A percentile compares a stretch with the other conserved stretches of the same genome.
phyloP scores from a whole-genome alignment of 352 stramenopile genomes.

The Phytopythium litorale region DNA sequence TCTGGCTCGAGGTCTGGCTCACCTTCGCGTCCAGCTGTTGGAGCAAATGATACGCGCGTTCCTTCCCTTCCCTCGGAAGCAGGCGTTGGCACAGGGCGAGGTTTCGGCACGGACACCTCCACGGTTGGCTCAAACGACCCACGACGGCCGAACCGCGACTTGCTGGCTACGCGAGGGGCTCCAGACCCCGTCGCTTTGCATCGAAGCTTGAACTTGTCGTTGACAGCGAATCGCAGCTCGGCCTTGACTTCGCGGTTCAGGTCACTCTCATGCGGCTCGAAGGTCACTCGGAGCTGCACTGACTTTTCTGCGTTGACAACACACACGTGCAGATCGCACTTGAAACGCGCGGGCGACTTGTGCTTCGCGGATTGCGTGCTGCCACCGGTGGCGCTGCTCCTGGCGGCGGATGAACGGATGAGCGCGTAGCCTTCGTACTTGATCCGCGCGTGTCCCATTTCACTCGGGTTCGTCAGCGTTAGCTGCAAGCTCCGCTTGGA shows the following conservation, averaged over 20 bases:
- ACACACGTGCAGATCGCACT: conserved; percentile 69
- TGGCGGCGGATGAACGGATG: conserved; percentile 5
- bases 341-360: conserved; percentile 35
- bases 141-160: conserved; percentile 20
- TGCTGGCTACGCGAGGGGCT: conserved; percentile 16
- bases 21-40: neutral
- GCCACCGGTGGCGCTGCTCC: conserved; percentile 3
- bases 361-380: conserved; percentile 9
- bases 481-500: conserved; percentile 44
- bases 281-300: conserved; percentile 57
- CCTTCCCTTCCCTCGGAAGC: neutral
- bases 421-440: conserved; percentile 68
- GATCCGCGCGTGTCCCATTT: conserved; percentile 50
- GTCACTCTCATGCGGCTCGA: conserved; percentile 43
- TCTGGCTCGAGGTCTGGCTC: neutral
- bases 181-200: conserved; percentile 37
- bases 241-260: conserved; percentile 33
- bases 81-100: neutral
- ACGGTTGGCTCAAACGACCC: neutral
- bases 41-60: neutral
- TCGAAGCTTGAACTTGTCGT: conserved; percentile 50
- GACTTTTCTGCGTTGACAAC: conserved; percentile 55
- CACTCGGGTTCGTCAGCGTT: conserved; percentile 54
- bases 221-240: conserved; percentile 59
- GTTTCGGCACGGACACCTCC: conserved; percentile 2